Base-by-base conservation (phyloP, 1,284 basidiomycete species). In the Ceratobasidium sp. region DNA sequence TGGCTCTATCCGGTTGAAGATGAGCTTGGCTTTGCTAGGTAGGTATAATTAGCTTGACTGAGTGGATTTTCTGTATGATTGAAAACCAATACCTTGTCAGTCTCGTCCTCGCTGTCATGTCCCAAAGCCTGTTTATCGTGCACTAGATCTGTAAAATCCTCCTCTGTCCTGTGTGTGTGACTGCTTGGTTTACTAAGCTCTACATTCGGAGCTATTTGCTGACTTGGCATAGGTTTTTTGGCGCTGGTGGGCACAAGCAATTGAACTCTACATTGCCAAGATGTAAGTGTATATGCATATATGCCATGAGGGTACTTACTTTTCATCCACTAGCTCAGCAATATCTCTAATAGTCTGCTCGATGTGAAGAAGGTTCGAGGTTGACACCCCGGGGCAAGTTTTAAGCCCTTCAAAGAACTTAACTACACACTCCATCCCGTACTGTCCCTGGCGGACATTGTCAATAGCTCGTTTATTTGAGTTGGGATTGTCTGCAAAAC, bases 401-500 rank as follows among this genome's bases (percentile, higher is more conserved):
- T n/a, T 28, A 2, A 61, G 33, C 7, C 39, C 58, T 33, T 61
- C 58, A 61, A 61, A 61, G 58, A 9, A 61, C 13, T 5, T 28
- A 28, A 61, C 15, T 15, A 61, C 58, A 61, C n/a, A 61, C 33
- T 61, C 58, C 58, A 61, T 61, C 23, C 58, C 58, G 33, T 61
- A 61, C 33, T 33, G n/a, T 2, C 58, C 58, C 39, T 9, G 20
- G 33, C 23, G 58, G 15, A 61, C 10, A 12, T 61, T 61, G 58
- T 61, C 58, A 15, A 33, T 61, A 33, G 58, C 23, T 7, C 13
- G n/a, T 26, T 61, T 33, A 9, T 2, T 6, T 6, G 58, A 26
- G 13, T 26, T 28, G 4, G 58, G 58, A 28, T 33, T 61, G 26
- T 28, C n/a, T 15, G 28, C 10, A 18, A 61, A 61, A 12, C 58